These are phyloP conservation scores for Yamadazyma sp. DNA, from an alignment of 805 yeast species.

Conservation along the genomic window DNA sequence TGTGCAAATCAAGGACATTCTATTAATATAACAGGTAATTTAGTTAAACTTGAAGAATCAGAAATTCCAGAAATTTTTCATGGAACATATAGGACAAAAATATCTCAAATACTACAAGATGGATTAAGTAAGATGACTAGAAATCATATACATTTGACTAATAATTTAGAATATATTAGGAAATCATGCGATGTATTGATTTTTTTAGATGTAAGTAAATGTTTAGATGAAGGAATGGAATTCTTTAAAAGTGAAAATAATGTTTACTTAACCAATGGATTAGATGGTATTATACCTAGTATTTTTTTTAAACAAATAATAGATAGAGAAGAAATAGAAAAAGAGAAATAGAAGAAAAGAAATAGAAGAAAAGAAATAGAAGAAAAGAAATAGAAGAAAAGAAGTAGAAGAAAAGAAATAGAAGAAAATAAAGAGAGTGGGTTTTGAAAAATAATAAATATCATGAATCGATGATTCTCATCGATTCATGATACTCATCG, in stretches of 20 bases:
- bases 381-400: too few species aligned
- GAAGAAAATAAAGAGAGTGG: too few species aligned
- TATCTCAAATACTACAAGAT: constrained; percentile 44
- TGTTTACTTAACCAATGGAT: constrained; percentile 36
- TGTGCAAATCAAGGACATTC: constrained; percentile 97
- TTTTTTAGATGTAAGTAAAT: constrained; percentile 53
- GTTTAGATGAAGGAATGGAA: constrained; percentile 40
- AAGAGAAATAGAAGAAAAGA: too few species aligned
- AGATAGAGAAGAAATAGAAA: not conserved
- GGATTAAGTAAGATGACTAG: constrained; percentile 70
- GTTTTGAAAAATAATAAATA: too few species aligned
- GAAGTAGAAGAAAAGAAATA: too few species aligned
- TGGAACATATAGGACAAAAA: constrained; percentile 62
- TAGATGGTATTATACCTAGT: constrained; percentile 7
- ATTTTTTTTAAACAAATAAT: not conserved
- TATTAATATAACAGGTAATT: constrained; percentile 39
- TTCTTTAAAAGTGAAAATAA: constrained; percentile 69
- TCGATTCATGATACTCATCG: too few species aligned
- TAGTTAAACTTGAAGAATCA: constrained; percentile 26
- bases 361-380: too few species aligned
- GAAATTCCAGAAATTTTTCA: constrained; percentile 67
- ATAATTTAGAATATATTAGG: constrained; percentile 71
- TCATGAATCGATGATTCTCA: too few species aligned
- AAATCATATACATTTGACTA: constrained; percentile 86
- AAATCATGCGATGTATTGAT: constrained; percentile 54